phyloP scores from a whole-genome alignment of 495 filamentous ascomycete species.

The Cercophora newfieldiana region DNA sequence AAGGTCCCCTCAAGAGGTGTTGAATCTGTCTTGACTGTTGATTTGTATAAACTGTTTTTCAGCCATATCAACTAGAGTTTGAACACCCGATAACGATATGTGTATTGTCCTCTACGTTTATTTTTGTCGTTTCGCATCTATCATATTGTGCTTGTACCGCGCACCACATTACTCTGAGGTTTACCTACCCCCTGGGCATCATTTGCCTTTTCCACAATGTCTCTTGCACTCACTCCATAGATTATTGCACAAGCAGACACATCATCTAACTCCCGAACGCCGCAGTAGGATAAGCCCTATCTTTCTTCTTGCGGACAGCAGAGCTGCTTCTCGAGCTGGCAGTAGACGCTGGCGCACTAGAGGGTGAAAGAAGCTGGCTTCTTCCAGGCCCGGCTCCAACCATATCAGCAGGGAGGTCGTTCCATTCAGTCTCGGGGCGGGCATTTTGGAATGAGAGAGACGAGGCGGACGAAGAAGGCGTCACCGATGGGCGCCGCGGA shows the following conservation, averaged over 20 bases:
- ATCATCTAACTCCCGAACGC: slow-evolving; percentile 46
- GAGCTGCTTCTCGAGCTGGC: slow-evolving; percentile 52
- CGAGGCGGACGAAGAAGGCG: slow-evolving; percentile 23
- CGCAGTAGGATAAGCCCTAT: slow-evolving; percentile 52
- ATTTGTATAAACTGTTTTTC: no score
- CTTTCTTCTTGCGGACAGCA: slow-evolving; percentile 47
- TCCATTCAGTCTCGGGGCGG: slow-evolving; percentile 57
- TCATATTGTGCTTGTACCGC: neutral
- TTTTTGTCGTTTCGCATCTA: neutral
- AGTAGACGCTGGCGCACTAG: slow-evolving; percentile 32
- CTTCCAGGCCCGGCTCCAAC: slow-evolving; percentile 23
- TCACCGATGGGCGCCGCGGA: slow-evolving; percentile 19
- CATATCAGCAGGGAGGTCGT: slow-evolving; percentile 57
- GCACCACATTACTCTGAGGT: neutral
- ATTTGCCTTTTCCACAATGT: neutral
- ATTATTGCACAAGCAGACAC: neutral
- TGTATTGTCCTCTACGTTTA: neutral
- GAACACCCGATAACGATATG: neutral
- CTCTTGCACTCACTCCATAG: neutral
- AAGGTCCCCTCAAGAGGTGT: no score
- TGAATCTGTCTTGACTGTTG: no score
- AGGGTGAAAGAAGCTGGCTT: slow-evolving; percentile 2
- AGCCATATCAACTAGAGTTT: neutral
- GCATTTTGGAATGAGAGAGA: slow-evolving; percentile 52
- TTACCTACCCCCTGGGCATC: no score